Conservation (phyloP, 78 protist genomes). For the Thecamonas trahens region DNA sequence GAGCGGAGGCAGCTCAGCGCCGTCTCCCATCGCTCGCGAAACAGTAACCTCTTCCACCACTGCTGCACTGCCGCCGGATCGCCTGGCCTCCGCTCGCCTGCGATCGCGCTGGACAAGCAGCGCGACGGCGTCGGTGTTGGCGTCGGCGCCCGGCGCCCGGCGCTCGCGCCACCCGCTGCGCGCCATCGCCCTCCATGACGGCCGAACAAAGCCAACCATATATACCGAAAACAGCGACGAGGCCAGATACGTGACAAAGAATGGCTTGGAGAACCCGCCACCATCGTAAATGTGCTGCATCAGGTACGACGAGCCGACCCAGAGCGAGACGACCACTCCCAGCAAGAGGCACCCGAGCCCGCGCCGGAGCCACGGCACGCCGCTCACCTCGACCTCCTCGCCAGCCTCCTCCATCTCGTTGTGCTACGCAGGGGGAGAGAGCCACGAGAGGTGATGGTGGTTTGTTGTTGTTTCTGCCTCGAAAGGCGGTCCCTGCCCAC, state of each 20-base stretch:
- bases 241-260: constrained; percentile 19
- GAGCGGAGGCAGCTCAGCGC: not conserved
- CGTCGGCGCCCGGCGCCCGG: not conserved
- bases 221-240: constrained; percentile 4
- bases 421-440: no score
- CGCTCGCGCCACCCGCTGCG: not conserved
- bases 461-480: no score
- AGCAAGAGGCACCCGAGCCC: constrained; percentile 3
- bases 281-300: constrained; percentile 9
- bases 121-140: no score
- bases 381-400: no score
- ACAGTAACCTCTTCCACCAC: no score
- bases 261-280: constrained; percentile 21
- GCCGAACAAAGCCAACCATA: not conserved
- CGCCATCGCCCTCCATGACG: not conserved
- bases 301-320: constrained; percentile 10
- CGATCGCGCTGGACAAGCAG: not conserved
- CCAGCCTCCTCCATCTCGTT: no score
- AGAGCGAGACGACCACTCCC: not conserved
- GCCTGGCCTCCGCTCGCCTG: not conserved
- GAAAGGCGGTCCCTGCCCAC: no score
- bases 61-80: not conserved
- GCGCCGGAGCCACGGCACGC: no score
- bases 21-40: not conserved
- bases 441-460: no score